A percentile compares a stretch with the other conserved stretches of the same genome.
These are phyloP conservation scores for Discostella pseudostelligera DNA, from an alignment of 108 stramenopile species.

Conservation along the genomic window DNA sequence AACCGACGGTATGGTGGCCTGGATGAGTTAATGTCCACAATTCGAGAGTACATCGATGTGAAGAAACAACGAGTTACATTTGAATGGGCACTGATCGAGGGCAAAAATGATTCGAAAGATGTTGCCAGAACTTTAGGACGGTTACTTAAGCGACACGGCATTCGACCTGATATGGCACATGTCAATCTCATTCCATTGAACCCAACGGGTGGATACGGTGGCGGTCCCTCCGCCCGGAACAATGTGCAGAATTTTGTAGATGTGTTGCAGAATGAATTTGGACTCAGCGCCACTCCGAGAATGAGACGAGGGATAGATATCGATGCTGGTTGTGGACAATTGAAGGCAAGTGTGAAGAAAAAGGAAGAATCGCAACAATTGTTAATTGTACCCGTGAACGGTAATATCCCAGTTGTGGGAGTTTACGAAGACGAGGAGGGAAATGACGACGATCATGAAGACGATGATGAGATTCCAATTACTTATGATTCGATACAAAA, in stretches of 20 bases:
- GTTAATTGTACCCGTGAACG: slow-evolving; percentile 2
- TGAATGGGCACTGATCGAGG: slow-evolving; percentile 96
- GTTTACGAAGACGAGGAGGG: slow-evolving; percentile 52
- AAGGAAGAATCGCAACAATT: slow-evolving; percentile 33
- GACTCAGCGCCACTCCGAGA: slow-evolving; percentile 77
- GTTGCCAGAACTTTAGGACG: slow-evolving; percentile 72
- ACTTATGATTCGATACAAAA: too few species aligned
- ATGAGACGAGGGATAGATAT: slow-evolving; percentile 98
- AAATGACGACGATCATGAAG: slow-evolving; percentile 24
- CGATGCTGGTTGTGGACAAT: slow-evolving; percentile 97
- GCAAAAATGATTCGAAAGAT: slow-evolving; percentile 85
- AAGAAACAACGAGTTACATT: slow-evolving; percentile 87
- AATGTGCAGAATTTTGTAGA: slow-evolving; percentile 70
- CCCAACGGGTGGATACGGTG: slow-evolving; percentile 87
- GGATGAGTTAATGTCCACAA: slow-evolving; percentile 78
- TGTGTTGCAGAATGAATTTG: slow-evolving; percentile 67
- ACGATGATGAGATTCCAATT: slow-evolving; percentile 14
- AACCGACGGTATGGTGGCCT: slow-evolving; percentile 89
- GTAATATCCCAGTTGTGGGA: slow-evolving; percentile 37
- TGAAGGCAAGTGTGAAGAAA: slow-evolving; percentile 76
- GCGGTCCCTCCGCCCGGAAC: slow-evolving; percentile 53
- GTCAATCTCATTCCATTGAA: slow-evolving; percentile 97
- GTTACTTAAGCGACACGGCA: slow-evolving; percentile 48
- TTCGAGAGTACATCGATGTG: slow-evolving; percentile 73
- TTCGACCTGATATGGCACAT: slow-evolving; percentile 80